Percentiles rank a stretch among this genome's conserved stretches.
phyloP scores from a whole-genome alignment of 2,329 filamentous ascomycete species.

The Hymenoscyphus infarciens region DNA sequence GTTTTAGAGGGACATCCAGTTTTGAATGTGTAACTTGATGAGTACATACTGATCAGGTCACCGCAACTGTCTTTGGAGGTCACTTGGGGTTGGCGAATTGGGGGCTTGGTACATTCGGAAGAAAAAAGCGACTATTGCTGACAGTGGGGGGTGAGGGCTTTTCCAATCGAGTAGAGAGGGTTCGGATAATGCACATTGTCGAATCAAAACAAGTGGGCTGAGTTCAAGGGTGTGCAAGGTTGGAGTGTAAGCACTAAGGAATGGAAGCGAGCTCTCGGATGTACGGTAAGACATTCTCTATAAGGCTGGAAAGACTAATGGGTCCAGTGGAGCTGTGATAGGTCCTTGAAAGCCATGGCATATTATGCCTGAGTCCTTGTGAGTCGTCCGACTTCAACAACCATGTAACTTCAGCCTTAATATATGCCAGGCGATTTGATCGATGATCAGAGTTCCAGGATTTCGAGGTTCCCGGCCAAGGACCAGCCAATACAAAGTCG shows the following conservation, averaged over 20 bases:
- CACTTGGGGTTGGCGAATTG: neutral
- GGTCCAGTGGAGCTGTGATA: slow-evolving; percentile 9
- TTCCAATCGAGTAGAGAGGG: slow-evolving; percentile 14
- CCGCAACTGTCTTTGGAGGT: neutral
- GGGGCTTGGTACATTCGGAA: neutral
- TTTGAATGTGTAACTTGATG: neutral
- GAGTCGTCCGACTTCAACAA: neutral
- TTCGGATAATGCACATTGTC: slow-evolving; percentile 10
- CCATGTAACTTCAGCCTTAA: slow-evolving; percentile 18
- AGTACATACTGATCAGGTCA: neutral
- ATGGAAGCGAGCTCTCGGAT: slow-evolving; percentile 18
- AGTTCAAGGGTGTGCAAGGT: slow-evolving; percentile 22
- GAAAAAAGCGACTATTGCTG: neutral
- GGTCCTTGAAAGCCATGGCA: slow-evolving; percentile 3
- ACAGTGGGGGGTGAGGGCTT: neutral
- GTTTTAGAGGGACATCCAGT: neutral
- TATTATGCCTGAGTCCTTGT: slow-evolving; percentile 4
- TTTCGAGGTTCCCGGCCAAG: slow-evolving; percentile 13
- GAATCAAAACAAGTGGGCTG: slow-evolving; percentile 19
- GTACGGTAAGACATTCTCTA: slow-evolving; percentile 12
- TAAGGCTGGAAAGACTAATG: slow-evolving; percentile 20
- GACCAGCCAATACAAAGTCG: neutral
- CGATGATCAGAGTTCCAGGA: slow-evolving; percentile 23
- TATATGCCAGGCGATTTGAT: slow-evolving; percentile 21
- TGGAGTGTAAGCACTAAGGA: slow-evolving; percentile 33